phyloP scores from a whole-genome alignment of 78 protist genomes.

The slime mould (Dictyostelium discoideum) region dicty_2.7 NC_007091.3:148501-149000 shows the following conservation, averaged over 20 bases:
- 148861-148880: background rate
- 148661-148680: too few species aligned
- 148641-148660: too few species aligned
- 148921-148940: conserved; percentile 81
- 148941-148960: conserved; percentile 75
- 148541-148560: too few species aligned
- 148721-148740: conserved; percentile 6
- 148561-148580: too few species aligned
- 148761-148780: background rate
- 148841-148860: background rate
- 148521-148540: too few species aligned
- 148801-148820: conserved; percentile 44
- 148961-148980: conserved; percentile 40
- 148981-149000: background rate
- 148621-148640: too few species aligned
- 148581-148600: too few species aligned
- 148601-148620: too few species aligned
- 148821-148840: conserved; percentile 16
- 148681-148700: too few species aligned
- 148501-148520: too few species aligned
- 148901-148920: conserved; percentile 77
- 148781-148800: conserved; percentile 71
- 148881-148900: conserved; percentile 6
- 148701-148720: background rate
- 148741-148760: conserved; percentile 15